Conservation (phyloP, 1,284 basidiomycete genomes). For the Sparassis latifolia region DNA sequence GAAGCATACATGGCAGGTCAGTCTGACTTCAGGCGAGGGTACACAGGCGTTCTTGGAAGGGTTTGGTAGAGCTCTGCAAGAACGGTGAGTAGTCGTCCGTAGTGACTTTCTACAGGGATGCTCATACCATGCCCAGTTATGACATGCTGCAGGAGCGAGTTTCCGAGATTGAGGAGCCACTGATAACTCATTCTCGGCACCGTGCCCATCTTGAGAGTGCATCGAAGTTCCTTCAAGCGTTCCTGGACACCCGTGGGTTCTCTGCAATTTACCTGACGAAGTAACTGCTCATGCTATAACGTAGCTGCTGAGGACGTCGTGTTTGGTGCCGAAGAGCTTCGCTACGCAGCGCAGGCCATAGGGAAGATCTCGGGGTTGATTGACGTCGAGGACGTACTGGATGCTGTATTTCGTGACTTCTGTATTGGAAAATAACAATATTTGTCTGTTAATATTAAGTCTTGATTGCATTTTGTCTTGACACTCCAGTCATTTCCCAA, state of each 20-base stretch:
- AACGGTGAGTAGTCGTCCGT: slow-evolving; percentile 36
- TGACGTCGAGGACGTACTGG: slow-evolving; percentile 74
- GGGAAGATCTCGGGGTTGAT: slow-evolving; percentile 73
- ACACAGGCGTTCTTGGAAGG: slow-evolving; percentile 50
- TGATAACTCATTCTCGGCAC: slow-evolving; percentile 79
- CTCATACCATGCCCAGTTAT: slow-evolving; percentile 26
- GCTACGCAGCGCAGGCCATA: slow-evolving; percentile 78
- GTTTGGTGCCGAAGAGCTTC: slow-evolving; percentile 77
- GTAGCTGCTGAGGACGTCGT: slow-evolving; percentile 57
- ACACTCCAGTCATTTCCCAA: too few relatives aligned
- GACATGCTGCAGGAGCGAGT: slow-evolving; percentile 25
- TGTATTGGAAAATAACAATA: slow-evolving; percentile 71
- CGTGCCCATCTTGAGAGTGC: slow-evolving; percentile 69
- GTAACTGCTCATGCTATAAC: slow-evolving; percentile 16
- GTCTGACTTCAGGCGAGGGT: slow-evolving; percentile 56
- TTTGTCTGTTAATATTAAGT: too few relatives aligned
- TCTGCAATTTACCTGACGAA: slow-evolving; percentile 28
- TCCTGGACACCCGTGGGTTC: slow-evolving; percentile 49
- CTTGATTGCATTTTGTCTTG: too few relatives aligned
- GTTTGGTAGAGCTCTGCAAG: slow-evolving; percentile 46
- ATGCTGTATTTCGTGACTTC: slow-evolving; percentile 77
- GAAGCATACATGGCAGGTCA: slow-evolving; percentile 46
- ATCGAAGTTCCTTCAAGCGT: slow-evolving; percentile 57
- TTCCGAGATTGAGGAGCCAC: slow-evolving; percentile 35
- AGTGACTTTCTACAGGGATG: neutral